phyloP scores from a whole-genome alignment of 1,284 basidiomycete species.

The Trametes versicolor region DNA sequence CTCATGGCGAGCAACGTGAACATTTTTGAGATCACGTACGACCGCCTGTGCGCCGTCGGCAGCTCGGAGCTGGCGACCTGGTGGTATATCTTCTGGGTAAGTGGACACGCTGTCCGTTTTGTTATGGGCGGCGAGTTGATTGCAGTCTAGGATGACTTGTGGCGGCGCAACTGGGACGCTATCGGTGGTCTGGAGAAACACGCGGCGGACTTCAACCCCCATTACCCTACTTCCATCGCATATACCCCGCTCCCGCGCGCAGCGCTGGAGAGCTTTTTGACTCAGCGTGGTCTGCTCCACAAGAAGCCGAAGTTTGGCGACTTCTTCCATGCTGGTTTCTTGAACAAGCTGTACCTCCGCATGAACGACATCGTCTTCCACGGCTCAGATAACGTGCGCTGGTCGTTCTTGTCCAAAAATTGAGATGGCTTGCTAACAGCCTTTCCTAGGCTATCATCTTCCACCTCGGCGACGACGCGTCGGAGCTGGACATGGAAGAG shows the following conservation, averaged over 20 bases:
- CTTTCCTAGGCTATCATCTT: constrained; percentile 64
- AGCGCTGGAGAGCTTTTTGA: constrained; percentile 72
- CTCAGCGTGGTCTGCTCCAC: constrained; percentile 67
- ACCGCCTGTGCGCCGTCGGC: constrained; percentile 65
- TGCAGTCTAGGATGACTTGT: constrained; percentile 70
- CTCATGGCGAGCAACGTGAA: constrained; percentile 60
- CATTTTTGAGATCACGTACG: constrained; percentile 64
- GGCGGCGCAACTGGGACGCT: constrained; percentile 71
- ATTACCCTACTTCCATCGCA: constrained; percentile 78
- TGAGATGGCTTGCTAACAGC: background rate
- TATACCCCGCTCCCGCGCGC: constrained; percentile 78
- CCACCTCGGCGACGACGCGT: constrained; percentile 61
- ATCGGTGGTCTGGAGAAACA: constrained; percentile 58
- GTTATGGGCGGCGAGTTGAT: background rate
- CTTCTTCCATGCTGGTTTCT: constrained; percentile 73
- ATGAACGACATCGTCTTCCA: constrained; percentile 80
- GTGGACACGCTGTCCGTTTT: constrained; percentile 33
- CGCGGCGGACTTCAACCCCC: constrained; percentile 74
- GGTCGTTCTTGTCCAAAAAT: background rate
- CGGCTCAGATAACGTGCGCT: constrained; percentile 57
- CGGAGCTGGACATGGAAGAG: constrained; percentile 69
- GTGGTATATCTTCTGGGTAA: constrained; percentile 88
- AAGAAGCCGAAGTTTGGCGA: constrained; percentile 56
- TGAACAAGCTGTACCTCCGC: constrained; percentile 81
- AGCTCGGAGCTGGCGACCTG: constrained; percentile 66